Base-by-base conservation (phyloP, 352 stramenopile genomes). In the Saprolegnia diclina region DNA sequence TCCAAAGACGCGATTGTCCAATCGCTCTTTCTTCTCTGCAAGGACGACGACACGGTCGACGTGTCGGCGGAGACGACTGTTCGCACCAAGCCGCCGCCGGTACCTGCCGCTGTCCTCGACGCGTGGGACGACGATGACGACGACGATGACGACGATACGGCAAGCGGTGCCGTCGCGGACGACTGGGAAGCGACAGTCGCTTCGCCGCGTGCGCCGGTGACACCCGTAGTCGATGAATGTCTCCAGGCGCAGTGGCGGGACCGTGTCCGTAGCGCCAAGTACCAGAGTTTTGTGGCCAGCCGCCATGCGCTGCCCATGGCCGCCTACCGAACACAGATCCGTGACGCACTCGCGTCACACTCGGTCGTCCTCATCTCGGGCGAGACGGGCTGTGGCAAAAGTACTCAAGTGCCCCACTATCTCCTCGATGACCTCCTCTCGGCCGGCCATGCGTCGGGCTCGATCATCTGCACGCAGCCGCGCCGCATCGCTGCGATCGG, bases 391-490 rank as follows among this genome's bases (percentile, higher is more conserved):
- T 98, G 90, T 71, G 95, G 94, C 18, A 98, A 98, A 65, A 97
- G 89, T 62, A 98, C 95, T 4, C 96, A 99, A 73, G 96, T 99
- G 22, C 96, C 96, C 35, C 96, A 99, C 71, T 99, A 98, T 44
- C 81, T 99, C 38, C 79, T 99, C 0, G 93, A 99, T 70, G 81
- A 98, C 26, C 75, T 85, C 68, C 81, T 97, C 22, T 82, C 82
- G 6, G 74, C 77, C 6, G 96, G 96, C 67, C 87, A 84, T 40
- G 83, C 88, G 1, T 94, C 97, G 61, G 95, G 93, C 71, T 87
- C 97, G 64, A 98, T 99, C 72, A 77, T 99, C 48, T 97, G 97
- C 66, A 98, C 94, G 18, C 97, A 99, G 73, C 97, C 97, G 52
- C 88, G 97, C 9, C 89, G 97, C 56, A 78, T 99, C 14, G 96